These are phyloP conservation scores for Phytophthora capsici DNA, from an alignment of 352 stramenopile genomes.

Conservation along the genomic window DNA sequence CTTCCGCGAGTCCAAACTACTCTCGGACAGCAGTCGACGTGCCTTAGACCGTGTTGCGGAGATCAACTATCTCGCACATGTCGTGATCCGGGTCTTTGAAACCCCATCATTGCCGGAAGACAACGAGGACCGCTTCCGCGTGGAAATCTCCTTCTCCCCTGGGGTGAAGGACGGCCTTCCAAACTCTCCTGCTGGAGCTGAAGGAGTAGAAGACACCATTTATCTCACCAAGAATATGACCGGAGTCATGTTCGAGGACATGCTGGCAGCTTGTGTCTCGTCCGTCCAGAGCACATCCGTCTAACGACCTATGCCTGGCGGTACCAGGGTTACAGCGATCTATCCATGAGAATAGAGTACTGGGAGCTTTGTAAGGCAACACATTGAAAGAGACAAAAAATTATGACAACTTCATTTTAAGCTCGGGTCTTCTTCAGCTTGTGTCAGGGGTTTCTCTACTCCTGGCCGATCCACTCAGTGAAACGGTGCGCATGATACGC, in stretches of 20 bases:
- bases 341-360: conserved; percentile 29
- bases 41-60: conserved; percentile 92
- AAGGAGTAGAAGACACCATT: conserved; percentile 71
- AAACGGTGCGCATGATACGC: conserved; percentile 88
- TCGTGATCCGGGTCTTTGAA: conserved; percentile 99
- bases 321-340: conserved; percentile 3
- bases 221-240: conserved; percentile 89
- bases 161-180: conserved; percentile 61
- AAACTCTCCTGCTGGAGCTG: conserved; percentile 9
- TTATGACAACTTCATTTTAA: conserved; percentile 23
- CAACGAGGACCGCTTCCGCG: conserved; percentile 83
- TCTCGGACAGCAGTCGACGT: conserved; percentile 70
- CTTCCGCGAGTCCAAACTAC: conserved; percentile 82
- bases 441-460: conserved; percentile 44
- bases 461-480: conserved; percentile 84
- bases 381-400: conserved; percentile 15
- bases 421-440: neutral
- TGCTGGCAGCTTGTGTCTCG: conserved; percentile 85
- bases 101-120: conserved; percentile 87
- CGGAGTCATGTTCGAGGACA: conserved; percentile 89
- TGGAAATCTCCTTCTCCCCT: conserved; percentile 87
- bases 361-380: conserved; percentile 2
- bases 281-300: conserved; percentile 60
- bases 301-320: conserved; percentile 11
- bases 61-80: conserved; percentile 98